These are phyloP conservation scores for Citrus maxima DNA, from an alignment of 345 rosid genomes.

Conservation along the genomic window DNA sequence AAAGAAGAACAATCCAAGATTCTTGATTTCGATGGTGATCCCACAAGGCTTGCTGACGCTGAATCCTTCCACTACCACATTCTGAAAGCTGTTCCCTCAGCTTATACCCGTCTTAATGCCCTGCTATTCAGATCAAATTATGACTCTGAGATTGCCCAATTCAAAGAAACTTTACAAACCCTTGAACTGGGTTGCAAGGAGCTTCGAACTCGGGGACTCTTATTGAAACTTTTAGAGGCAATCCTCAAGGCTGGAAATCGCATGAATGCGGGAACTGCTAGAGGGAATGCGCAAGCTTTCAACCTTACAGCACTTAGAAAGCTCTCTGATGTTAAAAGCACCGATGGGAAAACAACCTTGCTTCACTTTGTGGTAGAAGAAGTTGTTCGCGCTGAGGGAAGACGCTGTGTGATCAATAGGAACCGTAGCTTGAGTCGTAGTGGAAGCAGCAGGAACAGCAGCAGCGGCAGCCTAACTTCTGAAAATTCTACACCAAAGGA, in stretches of 20 bases:
- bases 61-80: conserved; percentile 72
- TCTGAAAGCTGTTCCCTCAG: conserved; percentile 64
- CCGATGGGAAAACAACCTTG: conserved; percentile 71
- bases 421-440: conserved; percentile 41
- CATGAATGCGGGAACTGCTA: conserved; percentile 86
- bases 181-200: conserved; percentile 70
- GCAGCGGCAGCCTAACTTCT: conserved; percentile 5
- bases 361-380: conserved; percentile 88
- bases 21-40: conserved; percentile 55
- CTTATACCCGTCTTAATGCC: conserved; percentile 58
- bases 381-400: conserved; percentile 78
- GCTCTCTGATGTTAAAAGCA: conserved; percentile 80
- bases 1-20: conserved; percentile 61
- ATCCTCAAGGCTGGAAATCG: conserved; percentile 90
- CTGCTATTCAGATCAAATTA: conserved; percentile 70
- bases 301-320: conserved; percentile 66
- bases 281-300: conserved; percentile 93
- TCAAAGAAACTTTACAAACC: conserved; percentile 37
- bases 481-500: conserved; percentile 33
- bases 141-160: conserved; percentile 48
- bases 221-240: conserved; percentile 83
- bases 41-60: conserved; percentile 55
- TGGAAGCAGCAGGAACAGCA: conserved; percentile 30
- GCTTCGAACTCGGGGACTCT: conserved; percentile 68
- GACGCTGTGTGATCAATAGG: conserved; percentile 54